phyloP scores from a whole-genome alignment of 257 asterid species.

The Primulina tabacum region DNA sequence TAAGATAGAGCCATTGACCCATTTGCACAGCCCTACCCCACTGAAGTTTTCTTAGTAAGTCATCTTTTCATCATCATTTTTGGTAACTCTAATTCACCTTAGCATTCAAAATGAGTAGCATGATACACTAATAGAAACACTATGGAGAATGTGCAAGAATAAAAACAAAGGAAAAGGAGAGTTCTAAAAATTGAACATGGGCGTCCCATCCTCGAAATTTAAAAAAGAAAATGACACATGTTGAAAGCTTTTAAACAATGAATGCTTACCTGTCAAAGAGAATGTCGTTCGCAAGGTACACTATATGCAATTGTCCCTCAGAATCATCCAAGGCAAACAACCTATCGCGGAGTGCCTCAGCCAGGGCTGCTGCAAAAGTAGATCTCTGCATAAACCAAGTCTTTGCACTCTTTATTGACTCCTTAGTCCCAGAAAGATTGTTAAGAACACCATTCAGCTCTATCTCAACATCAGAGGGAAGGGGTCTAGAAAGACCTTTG shows the following conservation, averaged over 20 bases:
- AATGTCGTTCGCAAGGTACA: conserved; percentile 95
- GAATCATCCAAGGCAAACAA: conserved; percentile 76
- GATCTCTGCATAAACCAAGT: conserved; percentile 98
- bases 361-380: conserved; percentile 68
- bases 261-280: conserved; percentile 75
- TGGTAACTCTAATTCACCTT: neutral
- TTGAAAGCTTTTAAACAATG: conserved; percentile 13
- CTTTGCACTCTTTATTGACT: conserved; percentile 95
- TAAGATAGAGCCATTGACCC: neutral
- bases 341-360: conserved; percentile 90
- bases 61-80: too few species aligned
- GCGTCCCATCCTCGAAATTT: neutral
- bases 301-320: conserved; percentile 87
- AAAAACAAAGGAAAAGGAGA: conserved; percentile 13
- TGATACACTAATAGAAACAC: too few species aligned
- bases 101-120: neutral
- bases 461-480: conserved; percentile 90
- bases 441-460: conserved; percentile 83
- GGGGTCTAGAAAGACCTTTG: conserved; percentile 70
- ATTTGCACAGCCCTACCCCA: too few species aligned
- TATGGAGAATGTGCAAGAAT: neutral
- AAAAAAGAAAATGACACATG: conserved; percentile 2
- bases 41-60: neutral
- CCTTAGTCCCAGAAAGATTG: conserved; percentile 89
- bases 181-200: conserved; percentile 9